Conservation (phyloP, 345 rosid genomes). For the Ceriops zippeliana region DNA sequence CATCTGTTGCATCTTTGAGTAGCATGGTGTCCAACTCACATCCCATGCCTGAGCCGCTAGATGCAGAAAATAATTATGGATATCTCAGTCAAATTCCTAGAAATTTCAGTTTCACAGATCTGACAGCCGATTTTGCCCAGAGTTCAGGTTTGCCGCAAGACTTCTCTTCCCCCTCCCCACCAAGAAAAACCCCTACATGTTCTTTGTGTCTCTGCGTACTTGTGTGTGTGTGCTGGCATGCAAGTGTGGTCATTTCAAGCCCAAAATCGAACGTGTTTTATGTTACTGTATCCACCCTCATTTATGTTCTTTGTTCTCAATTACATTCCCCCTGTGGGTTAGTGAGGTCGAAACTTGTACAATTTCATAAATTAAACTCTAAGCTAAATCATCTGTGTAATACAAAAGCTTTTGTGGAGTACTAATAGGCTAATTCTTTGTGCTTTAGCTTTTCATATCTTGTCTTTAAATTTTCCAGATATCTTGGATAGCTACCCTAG, state of each 20-base stretch:
- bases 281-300: neutral
- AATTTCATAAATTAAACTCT: neutral
- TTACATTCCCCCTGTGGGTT: neutral
- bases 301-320: neutral
- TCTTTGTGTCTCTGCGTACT: neutral
- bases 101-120: constrained; percentile 90
- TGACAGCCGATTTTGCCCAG: constrained; percentile 81
- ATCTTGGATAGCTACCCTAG: constrained; percentile 79
- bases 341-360: neutral
- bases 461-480: constrained; percentile 40
- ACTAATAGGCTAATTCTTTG: neutral
- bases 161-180: constrained; percentile 2
- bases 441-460: neutral
- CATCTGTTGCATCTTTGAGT: constrained; percentile 68
- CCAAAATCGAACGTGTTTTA: neutral
- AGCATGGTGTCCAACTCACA: constrained; percentile 72
- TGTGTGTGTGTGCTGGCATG: neutral
- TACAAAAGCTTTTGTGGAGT: neutral
- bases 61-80: constrained; percentile 42
- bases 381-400: neutral
- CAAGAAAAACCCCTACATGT: neutral
- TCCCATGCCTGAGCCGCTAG: constrained; percentile 62
- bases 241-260: neutral
- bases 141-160: constrained; percentile 69
- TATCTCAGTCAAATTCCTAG: constrained; percentile 40